Percentiles rank a stretch among this genome's conserved stretches.
Conservation (phyloP, 805 yeast species). For the Dipodascus albidus region DNA sequence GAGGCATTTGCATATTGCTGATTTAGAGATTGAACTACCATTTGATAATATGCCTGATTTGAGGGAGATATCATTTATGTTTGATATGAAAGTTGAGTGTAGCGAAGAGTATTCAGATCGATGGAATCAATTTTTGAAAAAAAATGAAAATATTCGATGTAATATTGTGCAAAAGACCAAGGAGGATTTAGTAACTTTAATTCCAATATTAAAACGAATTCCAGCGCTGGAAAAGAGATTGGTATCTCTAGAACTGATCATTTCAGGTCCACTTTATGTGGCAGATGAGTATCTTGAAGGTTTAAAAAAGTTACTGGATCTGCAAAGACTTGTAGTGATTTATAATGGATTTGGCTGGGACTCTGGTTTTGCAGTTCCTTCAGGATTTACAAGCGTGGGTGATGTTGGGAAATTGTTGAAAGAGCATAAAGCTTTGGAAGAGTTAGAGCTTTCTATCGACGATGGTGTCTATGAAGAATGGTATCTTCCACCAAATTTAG, state of each 20-base stretch:
- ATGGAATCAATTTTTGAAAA: neutral
- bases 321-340: neutral
- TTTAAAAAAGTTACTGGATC: neutral
- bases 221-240: neutral
- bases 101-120: neutral
- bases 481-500: neutral
- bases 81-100: neutral
- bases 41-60: neutral
- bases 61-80: neutral
- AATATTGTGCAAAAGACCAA: neutral
- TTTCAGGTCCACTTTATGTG: neutral
- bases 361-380: neutral
- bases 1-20: neutral
- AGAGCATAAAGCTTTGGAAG: neutral
- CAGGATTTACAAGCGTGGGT: neutral
- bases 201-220: neutral
- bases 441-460: neutral
- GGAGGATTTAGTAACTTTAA: neutral
- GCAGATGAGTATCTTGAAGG: neutral
- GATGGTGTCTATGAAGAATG: neutral
- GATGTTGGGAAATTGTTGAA: neutral
- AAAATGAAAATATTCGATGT: neutral
- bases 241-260: neutral
- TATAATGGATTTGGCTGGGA: conserved; percentile 1
- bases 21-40: neutral